Evolutionary conservation across 2,329 filamentous ascomycete species (phyloP).

Genomic region (Aspergillus awamori): DNA sequence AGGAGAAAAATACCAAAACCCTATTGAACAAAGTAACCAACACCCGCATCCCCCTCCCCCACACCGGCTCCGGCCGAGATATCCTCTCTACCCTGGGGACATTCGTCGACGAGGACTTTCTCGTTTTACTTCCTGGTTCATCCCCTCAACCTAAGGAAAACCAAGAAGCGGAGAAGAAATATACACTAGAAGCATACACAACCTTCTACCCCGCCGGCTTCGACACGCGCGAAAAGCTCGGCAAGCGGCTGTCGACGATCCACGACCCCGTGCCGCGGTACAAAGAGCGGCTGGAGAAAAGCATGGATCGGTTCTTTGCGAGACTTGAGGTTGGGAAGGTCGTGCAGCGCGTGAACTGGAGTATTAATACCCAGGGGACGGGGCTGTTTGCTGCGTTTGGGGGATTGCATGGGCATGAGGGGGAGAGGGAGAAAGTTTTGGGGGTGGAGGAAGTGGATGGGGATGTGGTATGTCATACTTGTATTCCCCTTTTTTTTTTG

Average conservation of each 20-base stretch:
- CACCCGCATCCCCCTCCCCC: constrained; percentile 38
- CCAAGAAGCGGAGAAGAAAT: constrained; percentile 42
- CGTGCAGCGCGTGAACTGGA: constrained; percentile 60
- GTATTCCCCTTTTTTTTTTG: neutral
- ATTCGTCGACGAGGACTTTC: constrained; percentile 63
- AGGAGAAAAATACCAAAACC: constrained; percentile 17
- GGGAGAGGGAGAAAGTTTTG: constrained; percentile 23
- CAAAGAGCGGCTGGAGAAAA: constrained; percentile 56
- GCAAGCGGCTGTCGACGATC: constrained; percentile 56
- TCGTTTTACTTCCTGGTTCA: constrained; percentile 57
- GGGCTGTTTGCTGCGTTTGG: constrained; percentile 46
- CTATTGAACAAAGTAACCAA: constrained; percentile 52
- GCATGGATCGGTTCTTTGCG: constrained; percentile 66
- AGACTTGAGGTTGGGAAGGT: constrained; percentile 56
- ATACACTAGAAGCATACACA: constrained; percentile 60
- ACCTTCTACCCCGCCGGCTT: constrained; percentile 63
- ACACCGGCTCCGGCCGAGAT: constrained; percentile 13
- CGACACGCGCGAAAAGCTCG: constrained; percentile 58
- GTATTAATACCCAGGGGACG: constrained; percentile 39
- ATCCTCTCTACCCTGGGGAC: constrained; percentile 52
- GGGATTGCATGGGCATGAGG: constrained; percentile 33
- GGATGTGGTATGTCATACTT: constrained; percentile 40
- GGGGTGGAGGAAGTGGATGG: constrained; percentile 48
- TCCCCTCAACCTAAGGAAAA: constrained; percentile 17
- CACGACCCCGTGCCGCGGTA: constrained; percentile 64